Percentiles rank a stretch among this genome's conserved stretches.
These are phyloP conservation scores for Exobasidium rhododendri DNA, from an alignment of 1,284 basidiomycete genomes.

Conservation along the genomic window DNA sequence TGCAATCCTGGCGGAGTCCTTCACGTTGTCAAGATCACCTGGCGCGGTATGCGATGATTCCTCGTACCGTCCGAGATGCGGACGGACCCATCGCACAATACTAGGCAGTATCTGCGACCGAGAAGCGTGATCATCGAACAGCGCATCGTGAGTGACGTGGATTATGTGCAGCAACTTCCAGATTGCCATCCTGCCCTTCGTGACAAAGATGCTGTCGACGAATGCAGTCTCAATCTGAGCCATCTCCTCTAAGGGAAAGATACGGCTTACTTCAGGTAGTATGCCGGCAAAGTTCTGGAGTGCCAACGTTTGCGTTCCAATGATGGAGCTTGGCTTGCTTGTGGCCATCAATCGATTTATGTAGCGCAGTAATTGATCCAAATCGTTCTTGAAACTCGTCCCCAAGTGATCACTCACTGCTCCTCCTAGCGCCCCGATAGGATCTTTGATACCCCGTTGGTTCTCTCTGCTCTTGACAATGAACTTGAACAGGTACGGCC, in stretches of 20 bases:
- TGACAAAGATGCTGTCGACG: slow-evolving; percentile 74
- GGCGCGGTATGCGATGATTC: slow-evolving; percentile 23
- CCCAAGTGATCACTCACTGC: slow-evolving; percentile 83
- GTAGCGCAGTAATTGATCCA: slow-evolving; percentile 65
- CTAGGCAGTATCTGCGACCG: slow-evolving; percentile 79
- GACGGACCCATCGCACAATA: slow-evolving; percentile 88
- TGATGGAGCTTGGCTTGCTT: slow-evolving; percentile 73
- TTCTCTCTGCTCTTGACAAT: slow-evolving; percentile 81
- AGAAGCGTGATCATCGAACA: slow-evolving; percentile 79
- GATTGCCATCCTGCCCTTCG: slow-evolving; percentile 79
- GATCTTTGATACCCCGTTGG: slow-evolving; percentile 70
- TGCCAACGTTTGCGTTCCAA: slow-evolving; percentile 77
- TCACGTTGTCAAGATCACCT: slow-evolving; percentile 30
- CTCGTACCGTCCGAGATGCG: slow-evolving; percentile 87
- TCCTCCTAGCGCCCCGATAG: slow-evolving; percentile 62
- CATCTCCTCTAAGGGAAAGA: slow-evolving; percentile 43
- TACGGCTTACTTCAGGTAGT: slow-evolving; percentile 68
- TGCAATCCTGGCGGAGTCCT: slow-evolving; percentile 66
- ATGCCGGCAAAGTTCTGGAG: slow-evolving; percentile 91
- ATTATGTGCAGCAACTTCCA: slow-evolving; percentile 93
- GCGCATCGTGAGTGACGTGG: slow-evolving; percentile 79
- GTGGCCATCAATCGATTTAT: slow-evolving; percentile 86
- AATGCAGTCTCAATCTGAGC: slow-evolving; percentile 69
- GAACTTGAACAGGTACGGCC: slow-evolving; percentile 94
- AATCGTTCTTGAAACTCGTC: slow-evolving; percentile 69